Conservation (phyloP, 129 eudicot species). For the Mikania micrantha region DNA sequence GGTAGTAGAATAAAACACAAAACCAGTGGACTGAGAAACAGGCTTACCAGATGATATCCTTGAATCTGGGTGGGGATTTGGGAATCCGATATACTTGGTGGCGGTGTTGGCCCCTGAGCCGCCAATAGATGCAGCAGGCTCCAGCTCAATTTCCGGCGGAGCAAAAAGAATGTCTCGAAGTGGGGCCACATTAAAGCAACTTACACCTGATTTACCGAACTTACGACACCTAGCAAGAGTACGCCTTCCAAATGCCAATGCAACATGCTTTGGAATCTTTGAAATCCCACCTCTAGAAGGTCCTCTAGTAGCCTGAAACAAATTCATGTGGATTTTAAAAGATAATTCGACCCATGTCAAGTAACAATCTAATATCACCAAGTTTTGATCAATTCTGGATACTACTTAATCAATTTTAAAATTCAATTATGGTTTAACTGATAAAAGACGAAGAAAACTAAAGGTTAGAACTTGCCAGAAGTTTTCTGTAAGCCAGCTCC, state of each 20-base stretch:
- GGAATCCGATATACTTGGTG: slow-evolving; percentile 35
- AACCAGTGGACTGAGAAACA: neutral
- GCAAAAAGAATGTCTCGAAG: slow-evolving; percentile 67
- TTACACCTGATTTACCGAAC: slow-evolving; percentile 54
- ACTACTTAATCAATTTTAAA: neutral
- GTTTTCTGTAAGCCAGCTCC: slow-evolving; percentile 73
- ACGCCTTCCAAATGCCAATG: slow-evolving; percentile 73
- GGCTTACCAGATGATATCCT: slow-evolving; percentile 35
- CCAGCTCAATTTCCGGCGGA: slow-evolving; percentile 40
- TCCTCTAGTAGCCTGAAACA: slow-evolving; percentile 72
- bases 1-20: neutral
- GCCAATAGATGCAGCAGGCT: slow-evolving; percentile 27
- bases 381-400: neutral
- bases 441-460: neutral
- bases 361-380: neutral
- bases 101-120: slow-evolving; percentile 21
- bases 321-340: neutral
- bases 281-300: slow-evolving; percentile 51
- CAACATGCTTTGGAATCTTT: slow-evolving; percentile 63
- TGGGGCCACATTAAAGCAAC: slow-evolving; percentile 74
- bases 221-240: slow-evolving; percentile 59
- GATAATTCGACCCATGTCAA: neutral
- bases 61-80: slow-evolving; percentile 26
- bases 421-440: neutral
- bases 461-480: slow-evolving; percentile 45